These are phyloP conservation scores for Fusarium palustre DNA, from an alignment of 2,329 filamentous ascomycete species.

Conservation along the genomic window DNA sequence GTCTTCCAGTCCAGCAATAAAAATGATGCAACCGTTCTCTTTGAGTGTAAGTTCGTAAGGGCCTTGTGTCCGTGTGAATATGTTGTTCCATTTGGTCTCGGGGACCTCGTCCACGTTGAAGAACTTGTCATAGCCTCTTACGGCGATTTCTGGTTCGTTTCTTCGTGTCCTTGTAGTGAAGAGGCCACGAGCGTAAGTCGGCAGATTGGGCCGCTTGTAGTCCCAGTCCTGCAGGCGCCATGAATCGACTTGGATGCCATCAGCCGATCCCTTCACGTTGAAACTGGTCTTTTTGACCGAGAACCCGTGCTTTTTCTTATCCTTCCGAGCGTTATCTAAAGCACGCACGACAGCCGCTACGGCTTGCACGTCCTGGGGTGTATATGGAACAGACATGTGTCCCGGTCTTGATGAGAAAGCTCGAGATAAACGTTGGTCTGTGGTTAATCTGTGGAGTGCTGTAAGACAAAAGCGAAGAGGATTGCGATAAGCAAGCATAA, in stretches of 20 bases:
- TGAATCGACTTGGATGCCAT: slow-evolving; percentile 80
- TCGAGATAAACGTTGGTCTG: not conserved
- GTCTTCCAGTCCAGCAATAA: slow-evolving; percentile 91
- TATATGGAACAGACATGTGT: slow-evolving; percentile 65
- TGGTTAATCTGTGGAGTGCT: slow-evolving; percentile 10
- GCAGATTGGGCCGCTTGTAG: slow-evolving; percentile 87
- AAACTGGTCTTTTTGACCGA: slow-evolving; percentile 86
- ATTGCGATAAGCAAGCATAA: slow-evolving; percentile 5
- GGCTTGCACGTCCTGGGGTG: slow-evolving; percentile 75
- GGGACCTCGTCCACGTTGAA: slow-evolving; percentile 90
- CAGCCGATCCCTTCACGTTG: slow-evolving; percentile 69
- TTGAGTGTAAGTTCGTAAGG: slow-evolving; percentile 97
- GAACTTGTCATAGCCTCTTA: slow-evolving; percentile 98
- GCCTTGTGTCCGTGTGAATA: slow-evolving; percentile 79
- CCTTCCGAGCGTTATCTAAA: slow-evolving; percentile 69
- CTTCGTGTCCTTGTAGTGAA: slow-evolving; percentile 82
- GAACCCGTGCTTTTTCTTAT: slow-evolving; percentile 69
- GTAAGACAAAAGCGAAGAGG: slow-evolving; percentile 23
- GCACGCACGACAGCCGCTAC: slow-evolving; percentile 73
- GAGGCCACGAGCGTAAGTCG: slow-evolving; percentile 91
- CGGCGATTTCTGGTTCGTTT: slow-evolving; percentile 79
- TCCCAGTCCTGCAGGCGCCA: slow-evolving; percentile 97
- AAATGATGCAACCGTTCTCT: slow-evolving; percentile 99
- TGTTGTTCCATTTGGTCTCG: slow-evolving; percentile 85
- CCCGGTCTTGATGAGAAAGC: not conserved